Evolutionary conservation across 2,329 filamentous ascomycete species (phyloP).

Genomic region (Sporothrix pseudoabietina): DNA sequence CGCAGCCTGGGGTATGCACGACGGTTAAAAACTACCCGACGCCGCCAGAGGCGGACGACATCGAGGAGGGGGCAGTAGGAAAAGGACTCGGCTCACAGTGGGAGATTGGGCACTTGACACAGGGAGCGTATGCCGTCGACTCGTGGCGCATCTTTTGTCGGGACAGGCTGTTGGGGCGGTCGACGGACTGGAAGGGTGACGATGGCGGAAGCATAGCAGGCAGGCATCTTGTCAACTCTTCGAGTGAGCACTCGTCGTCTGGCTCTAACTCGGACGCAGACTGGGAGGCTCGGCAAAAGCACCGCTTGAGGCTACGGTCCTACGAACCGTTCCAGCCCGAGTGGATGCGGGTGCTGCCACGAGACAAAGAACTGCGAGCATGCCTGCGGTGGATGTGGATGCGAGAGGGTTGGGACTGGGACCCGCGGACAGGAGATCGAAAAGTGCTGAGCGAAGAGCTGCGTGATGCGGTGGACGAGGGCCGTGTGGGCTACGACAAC

Average conservation of each 20-base stretch:
- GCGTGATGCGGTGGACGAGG: slow-evolving; percentile 58
- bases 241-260: not conserved
- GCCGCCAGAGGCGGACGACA: slow-evolving; percentile 32
- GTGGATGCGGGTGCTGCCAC: slow-evolving; percentile 83
- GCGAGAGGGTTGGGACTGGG: slow-evolving; percentile 80
- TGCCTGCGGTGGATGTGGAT: slow-evolving; percentile 92
- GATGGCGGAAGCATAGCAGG: not conserved
- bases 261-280: not conserved
- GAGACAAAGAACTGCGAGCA: slow-evolving; percentile 86
- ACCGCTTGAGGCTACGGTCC: slow-evolving; percentile 25
- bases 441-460: slow-evolving; percentile 56
- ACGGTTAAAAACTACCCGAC: slow-evolving; percentile 52
- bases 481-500: slow-evolving; percentile 60
- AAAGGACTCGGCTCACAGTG: slow-evolving; percentile 53
- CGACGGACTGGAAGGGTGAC: slow-evolving; percentile 66
- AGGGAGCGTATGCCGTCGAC: slow-evolving; percentile 81
- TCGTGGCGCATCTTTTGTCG: slow-evolving; percentile 94
- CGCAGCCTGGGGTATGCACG: slow-evolving; percentile 58
- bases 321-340: slow-evolving; percentile 69
- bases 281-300: not conserved
- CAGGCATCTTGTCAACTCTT: not conserved
- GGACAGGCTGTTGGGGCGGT: slow-evolving; percentile 69
- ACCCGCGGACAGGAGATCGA: slow-evolving; percentile 68
- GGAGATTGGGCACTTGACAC: slow-evolving; percentile 84
- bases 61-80: slow-evolving; percentile 25